A percentile compares a stretch with the other conserved stretches of the same genome.
Conservation (phyloP, 306 rosid genomes). For the Lathyrus tuberosus region DNA sequence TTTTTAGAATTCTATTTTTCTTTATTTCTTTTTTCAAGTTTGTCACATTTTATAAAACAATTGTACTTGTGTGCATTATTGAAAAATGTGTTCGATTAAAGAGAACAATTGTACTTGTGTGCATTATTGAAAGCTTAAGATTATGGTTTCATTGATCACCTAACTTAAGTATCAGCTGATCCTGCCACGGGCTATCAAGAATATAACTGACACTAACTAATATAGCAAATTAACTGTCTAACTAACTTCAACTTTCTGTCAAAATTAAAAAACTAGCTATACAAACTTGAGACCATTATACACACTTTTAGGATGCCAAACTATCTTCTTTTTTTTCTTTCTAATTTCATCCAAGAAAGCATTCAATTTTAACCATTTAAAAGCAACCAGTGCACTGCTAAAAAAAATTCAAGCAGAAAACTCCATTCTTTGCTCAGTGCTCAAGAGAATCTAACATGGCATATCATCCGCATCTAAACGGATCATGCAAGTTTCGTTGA, state of each 20-base stretch:
- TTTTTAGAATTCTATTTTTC: no score
- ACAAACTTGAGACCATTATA: neutral
- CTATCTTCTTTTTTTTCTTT: neutral
- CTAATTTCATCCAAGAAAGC: neutral
- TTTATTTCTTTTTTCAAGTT: no score
- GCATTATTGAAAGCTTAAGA: no score
- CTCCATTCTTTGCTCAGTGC: neutral
- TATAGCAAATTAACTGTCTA: neutral
- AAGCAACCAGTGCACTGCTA: constrained; percentile 5
- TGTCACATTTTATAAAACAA: no score
- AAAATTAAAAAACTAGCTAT: no score
- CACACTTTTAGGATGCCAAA: neutral
- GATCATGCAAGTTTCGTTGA: constrained; percentile 12
- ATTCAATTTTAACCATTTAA: neutral
- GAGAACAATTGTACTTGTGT: no score
- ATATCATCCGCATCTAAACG: constrained; percentile 14
- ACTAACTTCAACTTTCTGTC: neutral
- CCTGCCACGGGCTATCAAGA: neutral
- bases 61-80: no score
- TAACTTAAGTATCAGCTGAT: neutral
- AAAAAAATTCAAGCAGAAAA: neutral
- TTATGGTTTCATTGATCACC: neutral
- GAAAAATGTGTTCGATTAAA: no score
- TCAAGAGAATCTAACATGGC: neutral
- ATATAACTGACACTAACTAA: neutral